Conservation (phyloP, 2,329 filamentous ascomycete species). For the Chlorencoelia australis region DNA sequence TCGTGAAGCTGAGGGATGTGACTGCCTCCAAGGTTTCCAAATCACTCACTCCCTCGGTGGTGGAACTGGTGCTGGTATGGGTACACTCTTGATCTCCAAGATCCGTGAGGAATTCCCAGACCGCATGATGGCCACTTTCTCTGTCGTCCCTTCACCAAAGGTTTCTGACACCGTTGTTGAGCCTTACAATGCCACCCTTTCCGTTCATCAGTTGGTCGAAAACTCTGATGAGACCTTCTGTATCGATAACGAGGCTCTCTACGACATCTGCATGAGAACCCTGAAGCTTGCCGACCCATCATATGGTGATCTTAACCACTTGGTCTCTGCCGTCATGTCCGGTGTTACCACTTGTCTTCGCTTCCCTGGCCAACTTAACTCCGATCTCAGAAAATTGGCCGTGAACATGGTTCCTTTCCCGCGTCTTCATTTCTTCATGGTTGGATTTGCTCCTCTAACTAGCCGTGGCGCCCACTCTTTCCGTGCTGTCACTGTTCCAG, state of each 20-base stretch:
- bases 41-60: conserved; percentile 99
- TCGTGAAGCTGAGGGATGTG: conserved; percentile 96
- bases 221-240: conserved; percentile 99
- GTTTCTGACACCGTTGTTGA: conserved; percentile 99
- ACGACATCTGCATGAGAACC: conserved; percentile 99
- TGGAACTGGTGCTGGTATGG: conserved; percentile 99
- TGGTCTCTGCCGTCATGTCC: conserved; percentile 99
- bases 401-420: conserved; percentile 99
- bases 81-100: conserved; percentile 98
- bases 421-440: conserved; percentile 99
- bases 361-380: conserved; percentile 99
- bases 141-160: conserved; percentile 96
- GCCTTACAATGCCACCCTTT: conserved; percentile 99
- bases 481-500: conserved; percentile 93
- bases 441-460: conserved; percentile 97
- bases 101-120: conserved; percentile 99
- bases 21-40: conserved; percentile 99
- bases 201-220: conserved; percentile 97
- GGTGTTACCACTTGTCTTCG: conserved; percentile 97
- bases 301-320: conserved; percentile 98
- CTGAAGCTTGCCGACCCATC: conserved; percentile 98
- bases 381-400: conserved; percentile 96
- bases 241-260: conserved; percentile 99
- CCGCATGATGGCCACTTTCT: conserved; percentile 99
- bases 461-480: conserved; percentile 87